phyloP scores from a whole-genome alignment of 345 rosid species.

The Brassica cretica region DNA sequence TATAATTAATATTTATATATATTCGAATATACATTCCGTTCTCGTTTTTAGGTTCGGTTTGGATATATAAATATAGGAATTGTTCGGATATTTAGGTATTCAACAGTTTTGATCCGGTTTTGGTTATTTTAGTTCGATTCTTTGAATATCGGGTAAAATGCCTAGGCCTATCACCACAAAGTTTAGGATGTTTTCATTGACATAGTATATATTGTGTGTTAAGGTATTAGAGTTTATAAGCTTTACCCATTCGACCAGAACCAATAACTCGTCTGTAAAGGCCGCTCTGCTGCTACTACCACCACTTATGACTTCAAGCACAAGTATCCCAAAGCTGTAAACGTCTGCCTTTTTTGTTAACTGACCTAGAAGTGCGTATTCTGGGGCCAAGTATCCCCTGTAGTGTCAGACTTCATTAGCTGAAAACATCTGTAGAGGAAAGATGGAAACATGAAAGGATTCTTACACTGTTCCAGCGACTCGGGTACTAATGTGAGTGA shows the following conservation, averaged over 20 bases:
- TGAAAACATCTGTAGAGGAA: background rate
- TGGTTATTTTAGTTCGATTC: background rate
- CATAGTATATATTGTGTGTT: background rate
- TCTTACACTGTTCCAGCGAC: slow-evolving; percentile 95
- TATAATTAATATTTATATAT: no score
- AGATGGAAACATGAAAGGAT: slow-evolving; percentile 5
- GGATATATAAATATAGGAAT: no score
- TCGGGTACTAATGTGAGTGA: slow-evolving; percentile 92
- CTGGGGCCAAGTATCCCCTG: slow-evolving; percentile 98
- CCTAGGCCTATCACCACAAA: background rate
- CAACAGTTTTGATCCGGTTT: background rate
- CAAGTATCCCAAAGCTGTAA: slow-evolving; percentile 86
- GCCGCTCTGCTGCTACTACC: slow-evolving; percentile 78
- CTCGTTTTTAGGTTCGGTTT: background rate
- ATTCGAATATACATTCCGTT: background rate
- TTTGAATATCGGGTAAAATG: background rate
- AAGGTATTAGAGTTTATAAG: background rate
- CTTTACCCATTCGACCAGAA: slow-evolving; percentile 91
- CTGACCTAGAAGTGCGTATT: slow-evolving; percentile 83
- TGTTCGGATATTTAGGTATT: no score
- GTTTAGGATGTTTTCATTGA: background rate
- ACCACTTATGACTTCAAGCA: slow-evolving; percentile 84
- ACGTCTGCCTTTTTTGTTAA: slow-evolving; percentile 91
- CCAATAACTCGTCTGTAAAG: slow-evolving; percentile 65
- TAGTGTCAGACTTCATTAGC: slow-evolving; percentile 29